Base-by-base conservation (phyloP, 2,329 filamentous ascomycete species). In the Grosmannia penicillata region DNA sequence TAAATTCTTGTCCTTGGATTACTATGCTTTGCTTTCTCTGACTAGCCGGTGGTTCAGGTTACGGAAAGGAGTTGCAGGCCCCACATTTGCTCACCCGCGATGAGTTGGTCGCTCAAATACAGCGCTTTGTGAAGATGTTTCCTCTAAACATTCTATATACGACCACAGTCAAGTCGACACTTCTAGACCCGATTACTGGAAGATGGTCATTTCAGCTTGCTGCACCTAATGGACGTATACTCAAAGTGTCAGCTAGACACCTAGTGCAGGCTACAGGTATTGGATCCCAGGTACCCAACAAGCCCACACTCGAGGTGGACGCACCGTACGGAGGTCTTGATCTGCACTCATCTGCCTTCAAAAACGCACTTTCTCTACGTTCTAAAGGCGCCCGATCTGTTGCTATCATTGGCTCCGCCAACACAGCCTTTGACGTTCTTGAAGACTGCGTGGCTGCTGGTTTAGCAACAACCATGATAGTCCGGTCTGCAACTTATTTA, bases 371-470 rank as follows among this genome's bases (percentile, higher is more conserved):
- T 0, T 19, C 21, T 6, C 25, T 39, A 5, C n/a, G 24, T 7
- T 19, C 18, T 1, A 3, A 4, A 2, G 32, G 32, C 10, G 37
- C 18, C 4, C 31, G 15, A 8, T 35, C 37, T 2, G 37, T 39
- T 7, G 37, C 32, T 7, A 11, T 39, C 19, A 35, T 39, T 21
- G 37, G 37, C 25, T 39, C 37, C 4, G 37, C 31, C 31, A 39
- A 39, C 37, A 39, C 37, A 11, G 37, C n/a, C 37, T 39, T 39
- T 35, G 37, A 39, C 14, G 32, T 39, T 18, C 31, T 39, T 4
- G 15, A 26, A n/a, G 37, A 39, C 32, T 39, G 37, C 21, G 31
- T 30, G 7, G 21, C 5, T 3, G 37, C 37, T 2, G 32, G 37
- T 22, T 26, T 39, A 8, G 19, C 11, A 10, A 8, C 32, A 4